phyloP scores from a whole-genome alignment of 768 basidiomycete genomes.

The Auricularia sp. region DNA sequence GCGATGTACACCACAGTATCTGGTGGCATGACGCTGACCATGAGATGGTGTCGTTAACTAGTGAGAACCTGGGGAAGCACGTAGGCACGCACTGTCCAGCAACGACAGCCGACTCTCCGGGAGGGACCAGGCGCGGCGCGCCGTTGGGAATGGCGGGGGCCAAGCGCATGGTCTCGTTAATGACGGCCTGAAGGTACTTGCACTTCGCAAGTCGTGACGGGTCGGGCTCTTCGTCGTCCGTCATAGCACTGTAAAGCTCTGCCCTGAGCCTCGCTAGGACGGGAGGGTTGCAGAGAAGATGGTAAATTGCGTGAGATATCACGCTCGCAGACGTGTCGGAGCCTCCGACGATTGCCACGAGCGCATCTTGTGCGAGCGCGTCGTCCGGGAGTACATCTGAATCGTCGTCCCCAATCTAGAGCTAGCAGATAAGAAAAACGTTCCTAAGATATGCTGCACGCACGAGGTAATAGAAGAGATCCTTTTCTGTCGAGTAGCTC shows the following conservation, averaged over 20 bases:
- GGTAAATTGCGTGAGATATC: neutral
- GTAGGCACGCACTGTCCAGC: constrained; percentile 26
- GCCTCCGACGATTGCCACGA: neutral
- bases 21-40: constrained; percentile 32
- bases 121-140: neutral
- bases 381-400: neutral
- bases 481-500: neutral
- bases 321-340: neutral
- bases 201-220: neutral
- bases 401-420: too few relatives aligned
- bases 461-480: constrained; percentile 7
- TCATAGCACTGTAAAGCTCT: neutral
- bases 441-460: neutral
- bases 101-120: constrained; percentile 15
- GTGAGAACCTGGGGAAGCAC: neutral
- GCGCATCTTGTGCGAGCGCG: neutral
- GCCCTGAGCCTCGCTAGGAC: neutral
- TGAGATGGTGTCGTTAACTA: constrained; percentile 9
- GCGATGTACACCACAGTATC: constrained; percentile 35
- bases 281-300: neutral
- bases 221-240: neutral
- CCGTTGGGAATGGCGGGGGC: neutral
- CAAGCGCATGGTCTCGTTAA: neutral
- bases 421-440: neutral
- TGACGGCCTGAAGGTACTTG: neutral